Evolutionary conservation across 1,284 basidiomycete genomes (phyloP).

Genomic region (Vanrija sp.): DNA sequence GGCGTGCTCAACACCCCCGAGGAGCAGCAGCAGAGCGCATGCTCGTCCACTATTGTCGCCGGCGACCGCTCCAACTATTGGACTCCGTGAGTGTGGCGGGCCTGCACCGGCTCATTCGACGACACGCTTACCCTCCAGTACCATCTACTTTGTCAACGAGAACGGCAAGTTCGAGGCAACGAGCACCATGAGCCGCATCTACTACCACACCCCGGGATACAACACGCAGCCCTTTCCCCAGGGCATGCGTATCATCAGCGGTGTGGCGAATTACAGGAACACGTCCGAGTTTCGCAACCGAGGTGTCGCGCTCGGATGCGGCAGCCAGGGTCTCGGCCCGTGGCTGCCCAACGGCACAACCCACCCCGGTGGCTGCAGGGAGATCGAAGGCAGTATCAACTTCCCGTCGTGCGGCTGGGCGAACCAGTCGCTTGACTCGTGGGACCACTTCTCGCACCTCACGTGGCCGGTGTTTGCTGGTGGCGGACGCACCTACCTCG

Average conservation of each 20-base stretch:
- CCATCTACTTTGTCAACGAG: constrained; percentile 27
- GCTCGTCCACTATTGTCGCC: constrained; percentile 31
- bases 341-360: constrained; percentile 35
- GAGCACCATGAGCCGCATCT: constrained; percentile 32
- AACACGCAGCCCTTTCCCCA: constrained; percentile 40
- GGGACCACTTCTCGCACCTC: constrained; percentile 46
- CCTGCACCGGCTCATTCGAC: too few relatives aligned
- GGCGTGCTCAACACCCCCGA: constrained; percentile 21
- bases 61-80: constrained; percentile 42
- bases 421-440: constrained; percentile 28
- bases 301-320: constrained; percentile 31
- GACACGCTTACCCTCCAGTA: constrained; percentile 49
- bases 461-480: constrained; percentile 28
- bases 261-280: constrained; percentile 25
- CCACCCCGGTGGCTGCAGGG: constrained; percentile 21
- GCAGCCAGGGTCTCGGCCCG: constrained; percentile 17
- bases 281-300: constrained; percentile 7
- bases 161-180: constrained; percentile 21
- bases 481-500: constrained; percentile 1
- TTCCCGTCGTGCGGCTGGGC: constrained; percentile 41
- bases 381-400: constrained; percentile 24
- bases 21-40: constrained; percentile 23
- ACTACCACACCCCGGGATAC: constrained; percentile 31
- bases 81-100: constrained; percentile 27
- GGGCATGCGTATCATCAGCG: constrained; percentile 43